These are phyloP conservation scores for Stephanodiscus minutulus DNA, from an alignment of 108 stramenopile species.

Conservation along the genomic window DNA sequence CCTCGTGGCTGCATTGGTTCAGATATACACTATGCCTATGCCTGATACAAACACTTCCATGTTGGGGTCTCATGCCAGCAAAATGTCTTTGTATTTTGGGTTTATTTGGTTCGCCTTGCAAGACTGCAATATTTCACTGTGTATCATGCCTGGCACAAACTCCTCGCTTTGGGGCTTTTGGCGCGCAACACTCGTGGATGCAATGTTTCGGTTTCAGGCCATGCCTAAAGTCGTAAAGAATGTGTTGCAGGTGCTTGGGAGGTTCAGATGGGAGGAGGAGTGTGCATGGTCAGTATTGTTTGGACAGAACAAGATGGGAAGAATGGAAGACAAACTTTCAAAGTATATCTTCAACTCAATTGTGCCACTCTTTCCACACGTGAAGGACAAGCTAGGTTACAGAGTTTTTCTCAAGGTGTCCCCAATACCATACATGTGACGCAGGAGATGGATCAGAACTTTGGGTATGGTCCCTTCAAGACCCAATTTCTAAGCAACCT, in stretches of 20 bases:
- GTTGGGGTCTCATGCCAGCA: too few relatives aligned
- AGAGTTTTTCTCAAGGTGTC: constrained; percentile 21
- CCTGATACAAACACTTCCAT: too few relatives aligned
- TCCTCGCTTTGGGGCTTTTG: too few relatives aligned
- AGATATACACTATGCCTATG: too few relatives aligned
- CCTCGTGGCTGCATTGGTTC: too few relatives aligned
- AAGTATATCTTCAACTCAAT: constrained; percentile 8
- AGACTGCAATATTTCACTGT: too few relatives aligned
- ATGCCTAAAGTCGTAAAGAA: background rate
- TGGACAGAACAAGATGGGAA: constrained; percentile 21
- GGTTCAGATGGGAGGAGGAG: constrained; percentile 5
- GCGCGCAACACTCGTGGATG: too few relatives aligned
- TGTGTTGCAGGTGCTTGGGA: constrained; percentile 1
- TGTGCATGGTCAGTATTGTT: constrained; percentile 1
- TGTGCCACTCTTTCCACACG: constrained; percentile 22
- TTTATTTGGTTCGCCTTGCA: too few relatives aligned
- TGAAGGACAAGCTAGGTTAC: constrained; percentile 1
- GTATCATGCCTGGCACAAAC: too few relatives aligned
- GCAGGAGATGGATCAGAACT: constrained; percentile 18
- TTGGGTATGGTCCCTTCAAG: constrained; percentile 22
- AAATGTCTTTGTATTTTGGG: too few relatives aligned
- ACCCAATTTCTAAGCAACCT: too few relatives aligned
- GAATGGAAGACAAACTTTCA: constrained; percentile 16
- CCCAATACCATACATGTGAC: constrained; percentile 17
- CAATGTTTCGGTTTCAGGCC: too few relatives aligned